Base-by-base conservation (phyloP, 2,329 filamentous ascomycete genomes). In the Fusarium avenaceum region DNA sequence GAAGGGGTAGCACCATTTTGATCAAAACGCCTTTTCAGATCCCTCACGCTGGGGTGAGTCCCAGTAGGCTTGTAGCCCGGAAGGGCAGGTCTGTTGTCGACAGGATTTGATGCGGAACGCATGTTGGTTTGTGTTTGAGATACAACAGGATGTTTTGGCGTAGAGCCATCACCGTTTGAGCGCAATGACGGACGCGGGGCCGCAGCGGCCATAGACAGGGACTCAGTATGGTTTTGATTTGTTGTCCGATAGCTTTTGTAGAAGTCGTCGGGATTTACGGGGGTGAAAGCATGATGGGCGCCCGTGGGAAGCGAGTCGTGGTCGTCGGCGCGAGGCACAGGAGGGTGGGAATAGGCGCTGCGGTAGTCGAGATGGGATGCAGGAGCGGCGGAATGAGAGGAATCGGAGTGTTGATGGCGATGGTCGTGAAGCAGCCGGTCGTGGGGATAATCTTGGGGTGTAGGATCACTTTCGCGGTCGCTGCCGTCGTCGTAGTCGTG, bases 21-120 rank as follows among this genome's bases (percentile, higher is more conserved):
- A 77, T 95, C 92, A 80, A 95, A 96, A 55, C 87, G 89, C 78
- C 90, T 92, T 73, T 92, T 89, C 65, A 96, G 83, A 75, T 96
- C 92, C 79, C 90, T 93, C 71, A 96, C 91, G 63, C 90, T 94
- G n/a, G 89, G 84, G 69, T 90, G 85, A 70, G 79, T 72, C 46
- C 76, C 75, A 51, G 74, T 74, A 42, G 74, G 72, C 51, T 78
- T 70, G 63, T 75, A 80, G 55, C 75, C 68, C 45, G 70, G 69
- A 45, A 73, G 69, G 46, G 58, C 51, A 40, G 77, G 69, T 68
- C 78, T 82, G 71, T 83, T 82, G 63, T 85, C 85, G 50, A 85
- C 74, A 39, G 87, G 86, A 70, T 83, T 86, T 43, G 87, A 89
- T 54, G 81, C 84, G 26, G 87, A 88, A 61, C 88, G 86, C 60